Evolutionary conservation across 164 flowering plant genomes (phyloP), one percentile per base, ranked within the genome.

Genomic region (Vitis rotundifolia): DNA sequence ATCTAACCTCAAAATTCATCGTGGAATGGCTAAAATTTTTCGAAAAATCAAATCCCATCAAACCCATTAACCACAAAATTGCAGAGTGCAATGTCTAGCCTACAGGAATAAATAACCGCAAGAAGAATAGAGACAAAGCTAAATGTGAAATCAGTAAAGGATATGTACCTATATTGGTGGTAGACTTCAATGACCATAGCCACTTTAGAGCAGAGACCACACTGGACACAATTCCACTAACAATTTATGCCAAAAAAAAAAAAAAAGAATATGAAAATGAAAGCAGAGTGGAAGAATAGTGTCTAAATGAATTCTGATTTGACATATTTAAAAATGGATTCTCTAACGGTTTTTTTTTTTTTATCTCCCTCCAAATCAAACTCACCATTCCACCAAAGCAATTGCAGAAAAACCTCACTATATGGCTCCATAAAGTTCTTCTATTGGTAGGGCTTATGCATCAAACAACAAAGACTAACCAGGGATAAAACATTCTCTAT

Each of bases 1-100:
- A 89, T 44, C 91, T 91, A 63, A 76, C 68, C 57, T 89, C 91
- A 56, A 86, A 89, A 77, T 86, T 89, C 83, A 89, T 72, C 89
- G 78, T 76, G 4, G 90, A 81, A 76, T 88, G 87, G 71, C 83
- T 73, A 22, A 82, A 58, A 73, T 74, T 37, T 47, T 75, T 89
- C 83, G 84, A 31, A 71, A 70, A 57, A 72, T 47, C 54, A 29
- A 61, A 71, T 10, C 68, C 52, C 37, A 29, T 29, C 37, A 29
- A 29, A 4, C 37, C 37, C 76, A 67, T 61, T 19, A 68, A 51
- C 54, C 61, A 58, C 61, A 37, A 11, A 61, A 76, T 31, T n/a
- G 22, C 63, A 66, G 55, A 15, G 4, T 49, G 64, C 18, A 48
- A n/a, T 12, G 37, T 29, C 44, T 2, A 31, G 44, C 44, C 44